Evolutionary conservation across 306 rosid species (phyloP), one percentile per base, ranked within the genome.

Genomic region (Pyrus betulifolia): DNA sequence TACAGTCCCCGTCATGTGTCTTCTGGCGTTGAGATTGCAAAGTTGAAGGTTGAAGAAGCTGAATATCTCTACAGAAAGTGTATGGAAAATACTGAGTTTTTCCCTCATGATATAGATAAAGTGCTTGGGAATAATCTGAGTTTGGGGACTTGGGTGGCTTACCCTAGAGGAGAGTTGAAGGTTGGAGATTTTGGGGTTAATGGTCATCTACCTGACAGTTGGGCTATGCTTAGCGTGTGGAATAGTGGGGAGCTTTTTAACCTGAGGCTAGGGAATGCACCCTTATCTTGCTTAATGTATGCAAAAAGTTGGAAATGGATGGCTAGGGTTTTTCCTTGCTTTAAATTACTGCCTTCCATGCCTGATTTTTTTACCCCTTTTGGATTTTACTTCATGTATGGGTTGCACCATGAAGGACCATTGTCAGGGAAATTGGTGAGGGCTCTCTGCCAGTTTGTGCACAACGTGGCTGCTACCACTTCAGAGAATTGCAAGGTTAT

Each of bases 211-310:
- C 97, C 92, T 4, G 65, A 67, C 4, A 87, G 84, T 72, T 95
- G 97, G 97, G 98, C 97, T 15, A 84, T 94, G 85, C 81, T 90
- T 31, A 95, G 98, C 71, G 93, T 95, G 11, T 95, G 97, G 98
- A 92, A 95, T 46, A 89, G 96, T 62, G 93, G 96, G 25, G 85
- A 90, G 9, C 42, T 92, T 3, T 92, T 92, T 77, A 90, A 86
- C 79, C 65, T 92, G n/a, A 86, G 92, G 84, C 67, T 95, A 21
- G 93, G 88, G 71, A 88, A 92, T 81, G 95, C 90, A 28, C 94
- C 97, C 18, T 72, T 90, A 19, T 76, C 89, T 69, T 91, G 95
- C 84, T 72, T 90, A 44, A 27, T 88, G 22, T 90, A 82, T 75
- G 87, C 95, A 19, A 86, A 89, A 81, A 84, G 91, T 79, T 86